A percentile compares a stretch with the other conserved stretches of the same genome.
phyloP scores from a whole-genome alignment of 2,329 filamentous ascomycete genomes.

The Fusarium illudens region DNA sequence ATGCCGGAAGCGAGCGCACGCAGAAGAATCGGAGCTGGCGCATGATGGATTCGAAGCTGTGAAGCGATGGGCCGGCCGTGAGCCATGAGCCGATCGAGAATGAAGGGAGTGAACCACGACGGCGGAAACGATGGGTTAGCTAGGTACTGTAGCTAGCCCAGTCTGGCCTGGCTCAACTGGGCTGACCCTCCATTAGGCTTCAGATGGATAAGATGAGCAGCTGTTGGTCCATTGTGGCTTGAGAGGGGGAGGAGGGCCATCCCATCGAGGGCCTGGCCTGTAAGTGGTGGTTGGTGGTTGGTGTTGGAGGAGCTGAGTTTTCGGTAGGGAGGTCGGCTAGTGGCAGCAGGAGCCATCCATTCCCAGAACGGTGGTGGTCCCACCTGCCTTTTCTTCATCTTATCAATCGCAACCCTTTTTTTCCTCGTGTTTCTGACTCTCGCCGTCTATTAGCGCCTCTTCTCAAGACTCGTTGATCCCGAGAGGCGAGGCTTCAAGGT shows the following conservation, averaged over 20 bases:
- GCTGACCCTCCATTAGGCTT: neutral
- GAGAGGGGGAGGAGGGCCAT: conserved; percentile 10
- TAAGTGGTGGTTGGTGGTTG: conserved; percentile 7
- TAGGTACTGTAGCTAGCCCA: neutral
- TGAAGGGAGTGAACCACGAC: conserved; percentile 9
- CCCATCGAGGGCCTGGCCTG: conserved; percentile 20
- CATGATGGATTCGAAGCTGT: neutral
- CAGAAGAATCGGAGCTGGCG: conserved; percentile 7
- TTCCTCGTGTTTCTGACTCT: neutral
- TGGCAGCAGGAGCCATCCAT: neutral
- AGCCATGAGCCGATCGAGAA: conserved; percentile 11
- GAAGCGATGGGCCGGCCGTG: neutral
- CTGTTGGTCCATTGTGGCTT: conserved; percentile 30
- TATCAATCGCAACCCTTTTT: conserved; percentile 36
- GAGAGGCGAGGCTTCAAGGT: no score
- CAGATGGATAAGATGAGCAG: conserved; percentile 26
- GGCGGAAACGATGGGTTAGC: conserved; percentile 14
- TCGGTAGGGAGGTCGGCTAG: neutral
- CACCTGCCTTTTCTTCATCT: conserved; percentile 29
- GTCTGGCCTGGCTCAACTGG: conserved; percentile 2
- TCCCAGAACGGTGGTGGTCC: neutral
- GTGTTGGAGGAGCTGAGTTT: conserved; percentile 12
- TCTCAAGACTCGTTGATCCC: neutral
- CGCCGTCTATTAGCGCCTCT: neutral
- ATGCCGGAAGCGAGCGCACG: neutral